These are phyloP conservation scores for Dipodascus albidus DNA, from an alignment of 805 yeast species.

Conservation along the genomic window DNA sequence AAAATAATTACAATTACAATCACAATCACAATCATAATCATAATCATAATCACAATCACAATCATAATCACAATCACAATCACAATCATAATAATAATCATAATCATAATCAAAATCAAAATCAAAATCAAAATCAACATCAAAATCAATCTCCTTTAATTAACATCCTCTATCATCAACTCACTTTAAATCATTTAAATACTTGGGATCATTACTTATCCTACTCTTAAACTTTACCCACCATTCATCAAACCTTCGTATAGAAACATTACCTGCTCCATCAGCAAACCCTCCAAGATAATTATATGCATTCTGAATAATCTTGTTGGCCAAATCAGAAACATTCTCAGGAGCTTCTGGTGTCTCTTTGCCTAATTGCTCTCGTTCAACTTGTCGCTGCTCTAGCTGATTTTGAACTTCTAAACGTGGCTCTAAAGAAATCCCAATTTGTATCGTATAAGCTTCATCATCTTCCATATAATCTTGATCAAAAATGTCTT, in stretches of 20 bases:
- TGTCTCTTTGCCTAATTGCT: slow-evolving; percentile 9
- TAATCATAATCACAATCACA: too few relatives aligned
- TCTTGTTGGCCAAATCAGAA: slow-evolving; percentile 68
- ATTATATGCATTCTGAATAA: slow-evolving; percentile 87
- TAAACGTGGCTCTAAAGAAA: slow-evolving; percentile 53
- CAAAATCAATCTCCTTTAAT: too few relatives aligned
- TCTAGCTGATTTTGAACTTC: slow-evolving; percentile 38
- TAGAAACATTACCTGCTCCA: slow-evolving; percentile 66
- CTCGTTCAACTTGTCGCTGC: slow-evolving; percentile 17
- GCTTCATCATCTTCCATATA: slow-evolving; percentile 42
- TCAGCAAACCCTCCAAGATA: slow-evolving; percentile 83
- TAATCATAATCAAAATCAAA: too few relatives aligned
- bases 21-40: too few relatives aligned
- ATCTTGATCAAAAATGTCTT: slow-evolving; percentile 32
- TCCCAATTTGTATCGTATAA: slow-evolving; percentile 49
- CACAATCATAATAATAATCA: too few relatives aligned
- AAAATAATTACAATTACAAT: too few relatives aligned
- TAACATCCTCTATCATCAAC: too few relatives aligned
- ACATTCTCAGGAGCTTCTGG: slow-evolving; percentile 32
- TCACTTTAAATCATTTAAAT: slow-evolving; percentile 40
- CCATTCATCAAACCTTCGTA: slow-evolving; percentile 86
- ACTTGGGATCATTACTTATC: slow-evolving; percentile 70
- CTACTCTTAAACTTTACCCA: slow-evolving; percentile 78
- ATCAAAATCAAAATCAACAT: too few relatives aligned
- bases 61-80: too few relatives aligned